Evolutionary conservation across 768 basidiomycete genomes (phyloP), one percentile per base, ranked within the genome.

Genomic region (Naganishia onofrii): DNA sequence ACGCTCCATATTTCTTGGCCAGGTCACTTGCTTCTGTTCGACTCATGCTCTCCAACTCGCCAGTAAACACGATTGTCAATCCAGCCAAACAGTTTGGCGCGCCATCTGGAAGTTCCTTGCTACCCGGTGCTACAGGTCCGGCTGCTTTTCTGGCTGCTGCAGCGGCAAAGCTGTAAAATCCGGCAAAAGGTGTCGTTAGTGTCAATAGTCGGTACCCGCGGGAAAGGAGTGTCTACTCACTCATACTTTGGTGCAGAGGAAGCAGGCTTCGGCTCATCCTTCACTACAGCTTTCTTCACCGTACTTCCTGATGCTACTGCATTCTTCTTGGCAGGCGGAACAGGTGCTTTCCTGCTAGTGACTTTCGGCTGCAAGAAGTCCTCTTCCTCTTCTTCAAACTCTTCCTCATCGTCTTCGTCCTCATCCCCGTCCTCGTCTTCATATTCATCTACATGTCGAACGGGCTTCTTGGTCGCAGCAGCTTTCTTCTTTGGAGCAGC

Each of bases 1-100:
- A 93, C 94, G 88, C 94, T 75, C 93, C 93, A 77, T 88, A 93
- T 5, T 93, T 91, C 80, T 99, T 98, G 0, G 90, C 95, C 7
- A 95, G 80, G 74, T 95, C 93, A 31, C 84, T 78, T 0, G 91
- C 89, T 74, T 96, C 93, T 2, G 97, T 92, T 44, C 96, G 85
- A 0, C 91, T 88, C 73, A 98, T 88, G 70, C 89, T 90, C 56
- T 85, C 86, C 55, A 98, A 82, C 75, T 99, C 95, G 19, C 94
- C 96, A 0, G 96, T 98, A 73, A 99, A 99, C 26, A 99, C 95
- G 76, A 99, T 90, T 0, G 92, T 85, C 28, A 98, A 84, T 0
- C 94, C 94, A 0, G 88, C 86, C 10, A 99, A 84, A 76, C 91
- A 92, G 75, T 89, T 85, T 0, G 86, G 85, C 31, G 83, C 83